These are phyloP conservation scores for Globisporangium echinulatum DNA, from an alignment of 352 stramenopile species.

Conservation along the genomic window DNA sequence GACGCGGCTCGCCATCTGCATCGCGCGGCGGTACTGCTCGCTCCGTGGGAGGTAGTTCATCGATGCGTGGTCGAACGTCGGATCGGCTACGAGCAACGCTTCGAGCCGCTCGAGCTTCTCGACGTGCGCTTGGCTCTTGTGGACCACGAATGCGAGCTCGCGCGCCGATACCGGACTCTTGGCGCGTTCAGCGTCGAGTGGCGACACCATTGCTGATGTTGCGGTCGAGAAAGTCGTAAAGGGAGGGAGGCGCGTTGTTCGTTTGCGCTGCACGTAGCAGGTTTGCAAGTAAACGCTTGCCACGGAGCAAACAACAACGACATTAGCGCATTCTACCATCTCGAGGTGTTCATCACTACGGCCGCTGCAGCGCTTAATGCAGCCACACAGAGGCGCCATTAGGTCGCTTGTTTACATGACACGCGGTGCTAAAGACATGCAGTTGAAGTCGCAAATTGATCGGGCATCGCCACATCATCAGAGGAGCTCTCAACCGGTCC, in stretches of 20 bases:
- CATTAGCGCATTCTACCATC: too few relatives aligned
- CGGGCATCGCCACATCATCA: too few relatives aligned
- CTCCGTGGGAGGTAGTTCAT: constrained; percentile 67
- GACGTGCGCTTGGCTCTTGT: constrained; percentile 40
- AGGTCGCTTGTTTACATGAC: constrained; percentile 1
- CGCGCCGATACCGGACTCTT: constrained; percentile 36
- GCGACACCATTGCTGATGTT: constrained; percentile 1
- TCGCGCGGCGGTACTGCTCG: constrained; percentile 49
- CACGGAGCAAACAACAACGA: too few relatives aligned
- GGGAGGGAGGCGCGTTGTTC: too few relatives aligned
- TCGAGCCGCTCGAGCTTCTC: constrained; percentile 56
- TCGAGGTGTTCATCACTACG: too few relatives aligned
- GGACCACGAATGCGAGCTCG: constrained; percentile 59
- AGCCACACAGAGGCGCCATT: neutral
- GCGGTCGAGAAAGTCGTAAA: too few relatives aligned
- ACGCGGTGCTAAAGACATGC: neutral
- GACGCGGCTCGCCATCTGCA: constrained; percentile 50
- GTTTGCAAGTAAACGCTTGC: too few relatives aligned
- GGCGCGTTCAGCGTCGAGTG: constrained; percentile 28
- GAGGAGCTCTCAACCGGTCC: too few relatives aligned
- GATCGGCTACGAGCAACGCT: constrained; percentile 45
- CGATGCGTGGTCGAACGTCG: constrained; percentile 46
- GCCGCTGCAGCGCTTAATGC: too few relatives aligned
- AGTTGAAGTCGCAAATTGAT: neutral
- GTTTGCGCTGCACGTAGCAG: too few relatives aligned